phyloP scores from a whole-genome alignment of 2,329 filamentous ascomycete genomes.

The Ceratocystis variospora region DNA sequence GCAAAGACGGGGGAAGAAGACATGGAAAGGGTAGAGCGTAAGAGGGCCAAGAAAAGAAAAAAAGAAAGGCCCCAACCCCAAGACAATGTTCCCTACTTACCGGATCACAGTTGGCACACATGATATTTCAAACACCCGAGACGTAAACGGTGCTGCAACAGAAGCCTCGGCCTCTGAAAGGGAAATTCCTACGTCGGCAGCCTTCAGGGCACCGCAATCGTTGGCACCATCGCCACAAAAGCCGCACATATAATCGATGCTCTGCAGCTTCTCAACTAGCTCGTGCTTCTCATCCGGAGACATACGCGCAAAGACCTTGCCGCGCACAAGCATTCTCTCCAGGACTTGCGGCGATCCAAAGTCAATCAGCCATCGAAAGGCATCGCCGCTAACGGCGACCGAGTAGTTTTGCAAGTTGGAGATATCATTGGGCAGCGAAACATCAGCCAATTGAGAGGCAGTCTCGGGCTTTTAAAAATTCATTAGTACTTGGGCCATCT shows the following conservation, averaged over 20 bases:
- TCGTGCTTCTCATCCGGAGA: conserved; percentile 98
- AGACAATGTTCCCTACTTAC: background rate
- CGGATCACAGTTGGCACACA: conserved; percentile 90
- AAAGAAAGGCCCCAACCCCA: background rate
- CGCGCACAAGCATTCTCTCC: conserved; percentile 73
- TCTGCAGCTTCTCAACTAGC: conserved; percentile 90
- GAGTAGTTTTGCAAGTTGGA: conserved; percentile 73
- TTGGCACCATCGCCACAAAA: conserved; percentile 98
- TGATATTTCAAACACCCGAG: conserved; percentile 85
- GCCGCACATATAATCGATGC: conserved; percentile 84
- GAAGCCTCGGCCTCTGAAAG: conserved; percentile 95
- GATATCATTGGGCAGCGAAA: conserved; percentile 74
- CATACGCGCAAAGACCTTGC: conserved; percentile 95
- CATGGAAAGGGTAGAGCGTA: background rate
- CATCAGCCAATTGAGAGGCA: conserved; percentile 56
- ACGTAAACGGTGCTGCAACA: conserved; percentile 95
- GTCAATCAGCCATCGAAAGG: conserved; percentile 93
- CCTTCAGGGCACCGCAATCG: conserved; percentile 91
- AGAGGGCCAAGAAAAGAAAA: background rate
- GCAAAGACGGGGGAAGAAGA: background rate
- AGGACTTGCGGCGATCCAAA: conserved; percentile 71
- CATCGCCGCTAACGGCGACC: conserved; percentile 78
- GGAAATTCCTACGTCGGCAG: conserved; percentile 92
- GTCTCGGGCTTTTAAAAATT: conserved; percentile 47
- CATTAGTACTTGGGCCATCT: background rate